Percentiles rank a stretch among this genome's conserved stretches.
Evolutionary conservation across 495 filamentous ascomycete genomes (phyloP).

Genomic region (Tuber borchii): DNA sequence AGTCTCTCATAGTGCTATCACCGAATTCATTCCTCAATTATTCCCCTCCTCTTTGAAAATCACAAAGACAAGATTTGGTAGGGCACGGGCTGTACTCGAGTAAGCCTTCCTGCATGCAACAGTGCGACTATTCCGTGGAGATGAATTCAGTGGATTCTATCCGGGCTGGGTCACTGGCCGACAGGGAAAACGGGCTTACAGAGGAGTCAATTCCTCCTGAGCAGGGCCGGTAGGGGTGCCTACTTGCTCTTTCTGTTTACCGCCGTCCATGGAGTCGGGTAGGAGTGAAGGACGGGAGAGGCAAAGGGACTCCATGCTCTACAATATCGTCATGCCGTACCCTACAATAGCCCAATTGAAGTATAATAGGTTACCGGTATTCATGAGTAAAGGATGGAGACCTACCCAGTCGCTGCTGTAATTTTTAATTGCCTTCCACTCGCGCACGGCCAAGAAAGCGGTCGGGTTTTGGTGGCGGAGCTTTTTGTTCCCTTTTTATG

Average conservation of each 20-base stretch:
- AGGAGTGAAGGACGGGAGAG: background rate
- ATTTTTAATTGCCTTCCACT: background rate
- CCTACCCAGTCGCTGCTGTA: background rate
- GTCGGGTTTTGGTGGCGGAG: too few species aligned
- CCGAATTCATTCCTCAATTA: background rate
- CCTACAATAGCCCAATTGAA: background rate
- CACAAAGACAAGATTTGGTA: background rate
- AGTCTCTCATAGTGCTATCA: background rate
- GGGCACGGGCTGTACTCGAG: background rate
- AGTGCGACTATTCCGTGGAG: background rate
- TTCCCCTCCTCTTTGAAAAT: background rate
- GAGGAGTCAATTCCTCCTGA: background rate
- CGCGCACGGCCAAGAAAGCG: background rate
- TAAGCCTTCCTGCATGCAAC: constrained; percentile 3
- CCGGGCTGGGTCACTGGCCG: background rate
- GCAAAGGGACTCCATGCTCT: background rate
- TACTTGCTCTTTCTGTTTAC: background rate
- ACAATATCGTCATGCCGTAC: background rate
- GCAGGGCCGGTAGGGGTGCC: background rate
- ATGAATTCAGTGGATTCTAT: constrained; percentile 3
- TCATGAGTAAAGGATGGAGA: too few species aligned
- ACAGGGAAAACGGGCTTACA: background rate
- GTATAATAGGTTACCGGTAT: background rate
- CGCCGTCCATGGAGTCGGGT: constrained; percentile 1
- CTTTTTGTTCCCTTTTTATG: background rate